These are phyloP conservation scores for Fusarium protoensiforme DNA, from an alignment of 2,329 filamentous ascomycete genomes.

Conservation along the genomic window DNA sequence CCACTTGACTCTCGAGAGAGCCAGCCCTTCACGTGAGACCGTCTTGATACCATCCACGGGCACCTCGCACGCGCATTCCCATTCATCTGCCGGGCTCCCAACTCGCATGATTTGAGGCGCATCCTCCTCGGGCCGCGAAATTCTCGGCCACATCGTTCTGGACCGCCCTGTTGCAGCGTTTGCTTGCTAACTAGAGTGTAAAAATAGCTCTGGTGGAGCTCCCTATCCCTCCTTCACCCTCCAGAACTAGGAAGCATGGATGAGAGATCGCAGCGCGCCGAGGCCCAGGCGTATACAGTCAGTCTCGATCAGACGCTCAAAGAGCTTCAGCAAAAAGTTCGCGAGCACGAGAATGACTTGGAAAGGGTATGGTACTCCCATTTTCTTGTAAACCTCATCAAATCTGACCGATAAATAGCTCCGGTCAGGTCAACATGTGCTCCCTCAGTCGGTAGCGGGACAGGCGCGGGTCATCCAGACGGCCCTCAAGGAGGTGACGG, in stretches of 20 bases:
- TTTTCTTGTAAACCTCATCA: neutral
- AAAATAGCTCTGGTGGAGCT: conserved; percentile 15
- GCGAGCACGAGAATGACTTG: conserved; percentile 64
- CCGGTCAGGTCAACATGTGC: conserved; percentile 37
- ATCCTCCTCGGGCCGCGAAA: neutral
- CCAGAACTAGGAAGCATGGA: conserved; percentile 40
- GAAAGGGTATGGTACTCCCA: conserved; percentile 51
- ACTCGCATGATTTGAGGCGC: neutral
- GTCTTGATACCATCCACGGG: neutral
- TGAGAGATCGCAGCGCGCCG: conserved; percentile 36
- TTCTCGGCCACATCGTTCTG: neutral
- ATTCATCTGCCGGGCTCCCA: neutral
- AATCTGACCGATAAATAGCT: conserved; percentile 38
- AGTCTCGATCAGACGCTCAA: conserved; percentile 75
- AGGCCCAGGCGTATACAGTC: conserved; percentile 47
- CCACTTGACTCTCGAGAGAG: neutral
- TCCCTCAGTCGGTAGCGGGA: conserved; percentile 43
- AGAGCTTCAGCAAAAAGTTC: conserved; percentile 70
- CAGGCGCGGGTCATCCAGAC: conserved; percentile 63
- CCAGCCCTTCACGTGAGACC: neutral
- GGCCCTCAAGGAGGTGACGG: conserved; percentile 73
- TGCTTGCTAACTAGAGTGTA: neutral
- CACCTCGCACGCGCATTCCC: neutral
- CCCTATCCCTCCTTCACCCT: neutral
- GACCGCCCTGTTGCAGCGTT: neutral